Conservation (phyloP, 2,329 filamentous ascomycete genomes). For the Paraconiothyrium brasiliense region DNA sequence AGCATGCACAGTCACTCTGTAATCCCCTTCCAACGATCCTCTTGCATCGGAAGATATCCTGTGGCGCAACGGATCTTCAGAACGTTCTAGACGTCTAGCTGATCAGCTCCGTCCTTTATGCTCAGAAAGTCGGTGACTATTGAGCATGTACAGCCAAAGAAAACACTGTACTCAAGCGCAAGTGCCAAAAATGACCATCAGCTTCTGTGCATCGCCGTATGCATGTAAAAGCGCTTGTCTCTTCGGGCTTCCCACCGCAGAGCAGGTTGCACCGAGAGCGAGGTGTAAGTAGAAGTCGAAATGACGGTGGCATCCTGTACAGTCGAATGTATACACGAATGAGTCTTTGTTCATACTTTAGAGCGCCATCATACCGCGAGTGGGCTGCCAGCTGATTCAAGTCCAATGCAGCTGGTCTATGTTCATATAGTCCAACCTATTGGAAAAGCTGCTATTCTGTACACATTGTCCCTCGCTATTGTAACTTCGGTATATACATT, state of each 20-base stretch:
- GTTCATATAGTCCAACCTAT: too few relatives aligned
- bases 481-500: background rate
- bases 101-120: conserved; percentile 12
- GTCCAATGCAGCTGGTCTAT: too few relatives aligned
- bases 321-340: too few relatives aligned
- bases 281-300: conserved; percentile 35
- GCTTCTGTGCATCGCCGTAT: conserved; percentile 42
- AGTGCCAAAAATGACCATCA: conserved; percentile 42
- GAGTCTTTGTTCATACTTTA: too few relatives aligned
- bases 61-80: background rate
- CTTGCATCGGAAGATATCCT: background rate
- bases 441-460: too few relatives aligned
- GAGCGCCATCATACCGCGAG: too few relatives aligned
- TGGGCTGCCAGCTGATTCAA: too few relatives aligned
- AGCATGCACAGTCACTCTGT: background rate
- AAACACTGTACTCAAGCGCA: conserved; percentile 35
- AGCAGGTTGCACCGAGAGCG: conserved; percentile 62
- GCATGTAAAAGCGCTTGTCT: conserved; percentile 51
- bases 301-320: too few relatives aligned
- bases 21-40: background rate
- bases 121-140: conserved; percentile 31
- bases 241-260: conserved; percentile 60
- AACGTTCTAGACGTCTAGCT: background rate
- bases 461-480: background rate
- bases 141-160: conserved; percentile 32